Conservation (phyloP, 345 rosid genomes). For the Lenwebbia sp. region DNA sequence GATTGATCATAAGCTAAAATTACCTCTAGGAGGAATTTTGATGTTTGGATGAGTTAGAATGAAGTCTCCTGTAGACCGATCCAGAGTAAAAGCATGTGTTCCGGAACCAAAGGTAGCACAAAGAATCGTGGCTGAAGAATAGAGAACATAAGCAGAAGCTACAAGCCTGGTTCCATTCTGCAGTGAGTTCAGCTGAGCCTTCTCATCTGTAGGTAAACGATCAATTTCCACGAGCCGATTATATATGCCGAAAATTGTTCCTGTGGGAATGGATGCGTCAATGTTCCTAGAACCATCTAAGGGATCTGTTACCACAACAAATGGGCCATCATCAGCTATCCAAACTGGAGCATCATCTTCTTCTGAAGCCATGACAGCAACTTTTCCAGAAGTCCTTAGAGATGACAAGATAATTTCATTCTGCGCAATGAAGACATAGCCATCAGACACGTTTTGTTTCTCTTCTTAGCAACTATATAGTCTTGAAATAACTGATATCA, state of each 20-base stretch:
- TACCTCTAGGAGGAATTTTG: slow-evolving; percentile 82
- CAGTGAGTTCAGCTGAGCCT: slow-evolving; percentile 61
- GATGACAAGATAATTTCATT: slow-evolving; percentile 72
- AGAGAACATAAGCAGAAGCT: slow-evolving; percentile 81
- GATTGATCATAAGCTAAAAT: neutral
- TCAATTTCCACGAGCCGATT: slow-evolving; percentile 66
- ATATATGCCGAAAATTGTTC: slow-evolving; percentile 81
- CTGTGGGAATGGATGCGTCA: slow-evolving; percentile 87
- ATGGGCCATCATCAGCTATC: slow-evolving; percentile 61
- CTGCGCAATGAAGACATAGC: slow-evolving; percentile 20
- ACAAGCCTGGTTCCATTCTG: slow-evolving; percentile 73
- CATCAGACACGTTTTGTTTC: neutral
- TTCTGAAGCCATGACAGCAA: slow-evolving; percentile 90
- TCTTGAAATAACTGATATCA: neutral
- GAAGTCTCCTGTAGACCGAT: slow-evolving; percentile 77
- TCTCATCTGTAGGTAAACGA: slow-evolving; percentile 58
- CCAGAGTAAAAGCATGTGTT: slow-evolving; percentile 83
- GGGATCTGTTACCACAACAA: slow-evolving; percentile 85
- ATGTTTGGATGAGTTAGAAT: slow-evolving; percentile 72
- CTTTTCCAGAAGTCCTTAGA: slow-evolving; percentile 76
- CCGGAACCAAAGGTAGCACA: slow-evolving; percentile 87
- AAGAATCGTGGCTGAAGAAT: slow-evolving; percentile 85
- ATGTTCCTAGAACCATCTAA: slow-evolving; percentile 91
- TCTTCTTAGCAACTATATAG: neutral
- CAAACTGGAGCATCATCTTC: slow-evolving; percentile 73